These are phyloP conservation scores for Zizania latifolia DNA, from an alignment of 176 grass and related monocot species.

Conservation along the genomic window DNA sequence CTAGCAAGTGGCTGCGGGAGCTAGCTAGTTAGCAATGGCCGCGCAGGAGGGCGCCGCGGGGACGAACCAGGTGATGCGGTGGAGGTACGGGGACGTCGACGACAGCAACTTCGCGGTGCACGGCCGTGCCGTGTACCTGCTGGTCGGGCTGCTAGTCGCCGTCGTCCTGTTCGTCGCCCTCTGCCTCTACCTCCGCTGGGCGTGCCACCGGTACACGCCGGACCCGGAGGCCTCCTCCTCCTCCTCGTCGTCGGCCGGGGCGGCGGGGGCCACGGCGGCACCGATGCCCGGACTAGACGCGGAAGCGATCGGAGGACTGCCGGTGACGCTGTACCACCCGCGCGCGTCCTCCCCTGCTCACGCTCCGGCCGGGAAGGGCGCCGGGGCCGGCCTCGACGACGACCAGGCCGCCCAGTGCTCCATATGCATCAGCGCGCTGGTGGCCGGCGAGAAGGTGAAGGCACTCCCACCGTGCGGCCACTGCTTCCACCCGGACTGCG, in stretches of 20 bases:
- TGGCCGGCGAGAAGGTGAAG: constrained; percentile 73
- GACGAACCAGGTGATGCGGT: constrained; percentile 18
- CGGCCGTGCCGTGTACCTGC: constrained; percentile 27
- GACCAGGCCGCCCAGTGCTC: constrained; percentile 49
- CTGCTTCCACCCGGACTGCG: constrained; percentile 82
- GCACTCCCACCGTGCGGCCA: constrained; percentile 58
- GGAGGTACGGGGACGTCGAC: constrained; percentile 43
- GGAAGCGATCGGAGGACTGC: constrained; percentile 36
- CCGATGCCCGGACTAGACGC: constrained; percentile 26
- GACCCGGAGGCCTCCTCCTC: not conserved
- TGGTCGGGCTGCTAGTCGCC: constrained; percentile 24
- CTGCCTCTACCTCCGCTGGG: constrained; percentile 44
- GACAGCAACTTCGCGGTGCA: constrained; percentile 60
- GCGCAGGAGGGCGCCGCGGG: constrained; percentile 40
- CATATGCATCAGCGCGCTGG: constrained; percentile 62
- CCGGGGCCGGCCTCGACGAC: not conserved
- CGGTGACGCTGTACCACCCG: constrained; percentile 34
- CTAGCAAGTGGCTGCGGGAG: too few species aligned
- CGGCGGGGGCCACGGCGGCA: not conserved
- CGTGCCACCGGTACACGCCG: constrained; percentile 12
- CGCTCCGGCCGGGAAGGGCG: not conserved
- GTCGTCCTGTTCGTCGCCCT: constrained; percentile 33
- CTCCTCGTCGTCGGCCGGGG: not conserved
- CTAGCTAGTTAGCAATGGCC: constrained; percentile 40
- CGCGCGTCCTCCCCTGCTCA: not conserved